Base-by-base conservation (phyloP, 257 asterid genomes). In the Scutellaria barbata region DNA sequence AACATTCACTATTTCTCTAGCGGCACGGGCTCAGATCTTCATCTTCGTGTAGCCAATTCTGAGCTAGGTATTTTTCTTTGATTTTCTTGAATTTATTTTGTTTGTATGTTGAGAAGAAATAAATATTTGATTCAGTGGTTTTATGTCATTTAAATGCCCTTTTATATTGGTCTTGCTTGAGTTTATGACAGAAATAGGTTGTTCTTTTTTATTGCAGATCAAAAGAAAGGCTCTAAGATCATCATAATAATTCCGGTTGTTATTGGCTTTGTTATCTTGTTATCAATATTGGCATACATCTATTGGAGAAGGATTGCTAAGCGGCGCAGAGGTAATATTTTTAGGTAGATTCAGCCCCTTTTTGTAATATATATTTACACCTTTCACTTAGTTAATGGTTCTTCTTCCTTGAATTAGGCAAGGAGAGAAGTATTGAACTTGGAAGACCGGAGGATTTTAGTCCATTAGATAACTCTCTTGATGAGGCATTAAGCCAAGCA, bases 11-110 rank as follows among this genome's bases (percentile, higher is more conserved):
- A 73, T 33, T 85, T 85, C 8, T 54, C 68, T 4, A 22, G 69
- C 7, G 79, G 61, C 8, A 20, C 35, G 0, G 95, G 83, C 10
- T 54, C 81, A 0, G 80, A 77, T 66, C 71, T 90, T 53, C 80
- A 78, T 35, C 48, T 90, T 64, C 94, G 94, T 3, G 39, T 88
- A 17, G 79, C 90, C 3, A 76, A 35, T 56, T 78, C 89, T 33
- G 92, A 87, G 74, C 55, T 79, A 11, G 89, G 90, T 87, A 72
- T 74, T 17, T 39, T 40, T 22, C 7, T 39, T 0, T 35, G 13
- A 1, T 37, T 33, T 60, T 47, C 16, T 43, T 22, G 25, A 35
- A 37, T 35, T 4, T 16, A 17, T 22, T 22, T 22, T 22, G 25
- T 22, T 22, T 22, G 2, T 22, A 22, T 22, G 25, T 22, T 22